phyloP scores from a whole-genome alignment of 805 yeast genomes.

The Barnettozyma botsteinii region DNA sequence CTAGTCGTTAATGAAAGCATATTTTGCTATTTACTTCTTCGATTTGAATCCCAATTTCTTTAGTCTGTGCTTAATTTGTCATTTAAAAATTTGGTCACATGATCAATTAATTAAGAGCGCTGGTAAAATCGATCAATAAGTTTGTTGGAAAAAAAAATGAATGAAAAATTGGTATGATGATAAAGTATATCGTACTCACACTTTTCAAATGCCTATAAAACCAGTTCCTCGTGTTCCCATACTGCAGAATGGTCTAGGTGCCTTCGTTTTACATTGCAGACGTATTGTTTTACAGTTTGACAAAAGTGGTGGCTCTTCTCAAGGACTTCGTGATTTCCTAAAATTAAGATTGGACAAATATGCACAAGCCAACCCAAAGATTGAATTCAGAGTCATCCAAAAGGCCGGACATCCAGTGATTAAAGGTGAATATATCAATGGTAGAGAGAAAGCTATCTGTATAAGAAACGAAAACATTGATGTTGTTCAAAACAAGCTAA shows the following conservation, averaged over 20 bases:
- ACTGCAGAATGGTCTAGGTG: constrained; percentile 72
- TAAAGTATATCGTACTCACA: neutral
- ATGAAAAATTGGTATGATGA: neutral
- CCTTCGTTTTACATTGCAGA: constrained; percentile 70
- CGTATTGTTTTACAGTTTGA: constrained; percentile 75
- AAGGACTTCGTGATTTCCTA: constrained; percentile 71
- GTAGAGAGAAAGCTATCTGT: constrained; percentile 56
- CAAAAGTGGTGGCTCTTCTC: constrained; percentile 94
- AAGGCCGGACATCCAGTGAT: constrained; percentile 81
- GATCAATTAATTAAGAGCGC: no score
- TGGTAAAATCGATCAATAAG: no score
- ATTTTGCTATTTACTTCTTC: no score
- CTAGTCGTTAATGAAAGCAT: no score
- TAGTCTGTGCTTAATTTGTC: no score
- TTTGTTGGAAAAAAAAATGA: neutral
- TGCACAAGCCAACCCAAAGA: constrained; percentile 56
- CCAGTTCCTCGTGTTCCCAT: constrained; percentile 53
- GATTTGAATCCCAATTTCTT: no score
- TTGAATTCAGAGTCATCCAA: constrained; percentile 65
- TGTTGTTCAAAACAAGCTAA: constrained; percentile 59
- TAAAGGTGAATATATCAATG: constrained; percentile 48
- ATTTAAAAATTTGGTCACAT: no score
- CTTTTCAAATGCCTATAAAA: constrained; percentile 43
- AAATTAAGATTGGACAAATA: constrained; percentile 44
- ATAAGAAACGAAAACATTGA: constrained; percentile 64